Evolutionary conservation across 768 basidiomycete species (phyloP).

Genomic region (Porpolomopsis calyptriformis): DNA sequence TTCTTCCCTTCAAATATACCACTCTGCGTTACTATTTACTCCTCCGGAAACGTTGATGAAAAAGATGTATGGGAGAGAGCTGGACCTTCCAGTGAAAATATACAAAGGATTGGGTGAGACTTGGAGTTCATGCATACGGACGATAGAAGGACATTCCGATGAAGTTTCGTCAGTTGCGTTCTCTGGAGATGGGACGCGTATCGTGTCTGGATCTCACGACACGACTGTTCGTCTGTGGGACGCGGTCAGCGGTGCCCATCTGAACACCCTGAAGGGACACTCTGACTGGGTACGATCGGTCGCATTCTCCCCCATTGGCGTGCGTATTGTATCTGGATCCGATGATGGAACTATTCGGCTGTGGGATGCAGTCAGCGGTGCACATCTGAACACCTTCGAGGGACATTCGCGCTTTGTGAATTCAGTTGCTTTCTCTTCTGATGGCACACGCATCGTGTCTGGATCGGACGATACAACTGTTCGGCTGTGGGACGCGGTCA

Average conservation of each 20-base stretch:
- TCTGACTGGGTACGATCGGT: background rate
- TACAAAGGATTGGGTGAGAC: background rate
- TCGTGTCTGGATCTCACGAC: slow-evolving; percentile 13
- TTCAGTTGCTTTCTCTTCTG: slow-evolving; percentile 30
- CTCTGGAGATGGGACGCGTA: slow-evolving; percentile 16
- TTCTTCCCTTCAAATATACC: background rate
- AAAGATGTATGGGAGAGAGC: background rate
- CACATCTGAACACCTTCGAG: background rate
- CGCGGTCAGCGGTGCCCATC: background rate
- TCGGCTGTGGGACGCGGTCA: slow-evolving; percentile 75
- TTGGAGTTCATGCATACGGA: background rate
- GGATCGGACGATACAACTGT: slow-evolving; percentile 94
- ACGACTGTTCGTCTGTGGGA: background rate
- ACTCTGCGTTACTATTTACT: background rate
- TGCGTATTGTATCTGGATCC: background rate
- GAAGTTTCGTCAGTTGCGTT: slow-evolving; percentile 16
- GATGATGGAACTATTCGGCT: background rate
- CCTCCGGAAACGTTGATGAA: background rate
- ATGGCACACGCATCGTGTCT: slow-evolving; percentile 77
- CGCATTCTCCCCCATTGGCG: background rate
- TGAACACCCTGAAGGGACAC: background rate
- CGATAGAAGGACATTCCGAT: background rate
- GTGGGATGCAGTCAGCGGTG: background rate
- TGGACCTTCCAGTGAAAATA: background rate
- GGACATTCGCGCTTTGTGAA: slow-evolving; percentile 6